Percentiles rank a stretch among this genome's conserved stretches.
phyloP scores from a whole-genome alignment of 345 rosid genomes.

The Lagerstroemia speciosa region DNA sequence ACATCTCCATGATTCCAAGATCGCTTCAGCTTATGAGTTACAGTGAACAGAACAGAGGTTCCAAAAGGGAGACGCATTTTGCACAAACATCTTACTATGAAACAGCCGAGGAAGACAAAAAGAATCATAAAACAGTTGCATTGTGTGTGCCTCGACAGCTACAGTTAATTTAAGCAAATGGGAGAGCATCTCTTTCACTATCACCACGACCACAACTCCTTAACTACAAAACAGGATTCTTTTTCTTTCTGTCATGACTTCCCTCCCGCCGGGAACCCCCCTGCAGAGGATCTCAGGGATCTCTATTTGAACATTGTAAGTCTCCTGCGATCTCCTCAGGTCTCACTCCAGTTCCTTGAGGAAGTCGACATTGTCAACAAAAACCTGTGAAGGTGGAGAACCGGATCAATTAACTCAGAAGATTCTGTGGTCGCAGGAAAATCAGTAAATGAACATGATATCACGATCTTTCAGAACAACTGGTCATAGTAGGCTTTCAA shows the following conservation, averaged over 20 bases:
- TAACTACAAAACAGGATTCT: slow-evolving; percentile 8
- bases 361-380: slow-evolving; percentile 86
- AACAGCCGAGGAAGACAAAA: neutral
- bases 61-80: neutral
- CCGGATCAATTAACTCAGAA: neutral
- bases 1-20: neutral
- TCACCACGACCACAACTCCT: neutral
- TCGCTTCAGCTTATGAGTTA: neutral
- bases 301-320: neutral
- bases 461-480: neutral
- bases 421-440: neutral
- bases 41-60: neutral
- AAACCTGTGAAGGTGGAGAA: slow-evolving; percentile 42
- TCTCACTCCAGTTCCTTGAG: slow-evolving; percentile 82
- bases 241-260: neutral
- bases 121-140: neutral
- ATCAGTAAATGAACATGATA: neutral
- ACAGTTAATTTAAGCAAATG: neutral
- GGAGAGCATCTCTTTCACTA: neutral
- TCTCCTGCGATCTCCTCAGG: neutral
- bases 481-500: neutral
- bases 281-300: neutral
- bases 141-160: neutral
- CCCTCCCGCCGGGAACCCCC: neutral
- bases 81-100: neutral